Base-by-base conservation (phyloP, 176 grass and related monocot genomes). In the Rhynchospora pubera region DNA sequence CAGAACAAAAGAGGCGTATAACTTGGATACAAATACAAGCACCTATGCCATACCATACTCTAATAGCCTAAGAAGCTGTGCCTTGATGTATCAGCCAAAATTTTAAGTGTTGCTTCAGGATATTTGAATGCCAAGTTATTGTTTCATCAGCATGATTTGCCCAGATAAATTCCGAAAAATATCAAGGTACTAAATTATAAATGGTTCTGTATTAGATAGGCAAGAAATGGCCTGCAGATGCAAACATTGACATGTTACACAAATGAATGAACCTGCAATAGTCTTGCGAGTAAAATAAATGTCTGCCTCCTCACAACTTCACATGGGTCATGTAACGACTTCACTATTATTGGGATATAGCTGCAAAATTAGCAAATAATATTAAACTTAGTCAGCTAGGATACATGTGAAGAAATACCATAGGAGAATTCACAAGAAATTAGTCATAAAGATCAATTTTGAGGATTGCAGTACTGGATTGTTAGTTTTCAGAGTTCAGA, bases 271-370 rank as follows among this genome's bases (percentile, higher is more conserved):
- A 94, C 92, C 90, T 97, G 95, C 21, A 94, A 53, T 73, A 97
- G 85, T 88, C 88, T 91, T 30, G 95, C 86, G 57, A 94, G 94
- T 81, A 97, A 85, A 77, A 97, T 87, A 86, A 97, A 97, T 61
- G 95, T 97, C 77, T 97, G 95, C 61, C 95, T 92, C 82, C 26
- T 28, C 26, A 97, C 95, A 81, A 97, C 90, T 91, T 97, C 95
- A 77, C 87, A 97, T 9, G 92, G 87, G 80, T 97, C 95, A 86
- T 90, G 79, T 56, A 97, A 87, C 74, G 85, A 91, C 77, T 87
- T 94, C 83, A 92, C 92, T 86, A 97, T 93, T 89, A 90, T 94
- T 22, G 87, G 83, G 18, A 98, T 86, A 85, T 98, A 98, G 84
- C 95, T 98, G 89, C 73, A 82, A 62, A 71, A 75, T 82, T 28